Conservation (phyloP, 176 grass and related monocot species). For the Phoenix roebelenii region DNA sequence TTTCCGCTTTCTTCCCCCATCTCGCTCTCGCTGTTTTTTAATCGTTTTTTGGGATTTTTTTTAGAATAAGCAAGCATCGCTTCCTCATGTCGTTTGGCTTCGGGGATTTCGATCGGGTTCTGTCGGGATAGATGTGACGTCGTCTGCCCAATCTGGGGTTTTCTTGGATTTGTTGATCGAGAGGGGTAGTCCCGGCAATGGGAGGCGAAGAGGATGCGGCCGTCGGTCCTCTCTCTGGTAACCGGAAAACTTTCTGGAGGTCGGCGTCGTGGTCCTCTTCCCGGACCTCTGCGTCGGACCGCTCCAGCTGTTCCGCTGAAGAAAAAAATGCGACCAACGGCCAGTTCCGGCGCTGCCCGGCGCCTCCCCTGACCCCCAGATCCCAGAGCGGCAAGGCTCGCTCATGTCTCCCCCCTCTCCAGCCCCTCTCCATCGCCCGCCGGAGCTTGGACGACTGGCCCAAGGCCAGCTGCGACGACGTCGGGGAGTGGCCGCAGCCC, state of each 20-base stretch:
- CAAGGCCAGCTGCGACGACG: slow-evolving; percentile 67
- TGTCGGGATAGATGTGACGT: too few relatives aligned
- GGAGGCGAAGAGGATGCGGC: slow-evolving; percentile 26
- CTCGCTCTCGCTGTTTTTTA: too few relatives aligned
- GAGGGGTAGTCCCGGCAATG: slow-evolving; percentile 2
- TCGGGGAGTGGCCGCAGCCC: slow-evolving; percentile 92
- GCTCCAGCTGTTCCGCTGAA: background rate
- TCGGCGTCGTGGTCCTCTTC: slow-evolving; percentile 86
- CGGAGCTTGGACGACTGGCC: slow-evolving; percentile 89
- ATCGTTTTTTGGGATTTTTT: too few relatives aligned
- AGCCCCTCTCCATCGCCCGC: slow-evolving; percentile 74
- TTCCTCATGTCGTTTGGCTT: too few relatives aligned
- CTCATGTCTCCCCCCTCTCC: slow-evolving; percentile 68
- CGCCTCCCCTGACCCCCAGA: slow-evolving; percentile 70
- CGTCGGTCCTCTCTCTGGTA: slow-evolving; percentile 3
- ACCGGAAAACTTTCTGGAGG: slow-evolving; percentile 64
- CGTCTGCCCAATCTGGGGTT: too few relatives aligned
- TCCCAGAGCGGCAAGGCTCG: slow-evolving; percentile 60
- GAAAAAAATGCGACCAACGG: slow-evolving; percentile 2
- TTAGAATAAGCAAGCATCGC: too few relatives aligned
- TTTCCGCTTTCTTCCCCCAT: too few relatives aligned
- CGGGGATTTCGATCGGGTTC: too few relatives aligned
- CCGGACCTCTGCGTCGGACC: slow-evolving; percentile 30
- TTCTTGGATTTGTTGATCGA: too few relatives aligned
- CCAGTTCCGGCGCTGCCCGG: slow-evolving; percentile 26